Evolutionary conservation across 345 rosid species (phyloP).

Genomic region (Pugionium dolabratum): DNA sequence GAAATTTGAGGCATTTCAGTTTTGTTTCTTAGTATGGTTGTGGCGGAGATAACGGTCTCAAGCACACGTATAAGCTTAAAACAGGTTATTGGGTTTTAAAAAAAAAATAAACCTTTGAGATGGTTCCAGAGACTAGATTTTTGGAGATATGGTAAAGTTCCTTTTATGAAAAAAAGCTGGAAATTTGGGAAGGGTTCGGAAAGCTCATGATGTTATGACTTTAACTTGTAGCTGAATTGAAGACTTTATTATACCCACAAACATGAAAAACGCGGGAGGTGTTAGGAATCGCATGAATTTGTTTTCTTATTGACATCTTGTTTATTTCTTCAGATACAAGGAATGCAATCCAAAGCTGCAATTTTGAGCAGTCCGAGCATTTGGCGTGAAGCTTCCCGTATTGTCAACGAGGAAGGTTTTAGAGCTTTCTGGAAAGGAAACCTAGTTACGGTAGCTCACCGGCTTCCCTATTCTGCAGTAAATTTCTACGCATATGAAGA

Average conservation of each 20-base stretch:
- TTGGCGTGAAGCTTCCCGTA: conserved; percentile 89
- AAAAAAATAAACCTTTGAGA: not conserved
- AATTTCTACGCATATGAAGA: conserved; percentile 83
- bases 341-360: conserved; percentile 81
- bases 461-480: conserved; percentile 87
- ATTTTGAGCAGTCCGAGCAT: conserved; percentile 69
- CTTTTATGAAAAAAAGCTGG: not conserved
- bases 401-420: conserved; percentile 82
- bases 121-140: not conserved
- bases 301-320: conserved; percentile 4
- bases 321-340: conserved; percentile 61
- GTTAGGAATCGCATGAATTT: conserved; percentile 14
- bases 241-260: conserved; percentile 2
- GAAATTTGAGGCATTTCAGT: conserved; percentile 2
- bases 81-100: conserved; percentile 10
- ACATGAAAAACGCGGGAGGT: conserved; percentile 11
- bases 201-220: not conserved
- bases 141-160: not conserved
- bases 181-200: conserved; percentile 10
- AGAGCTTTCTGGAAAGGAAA: conserved; percentile 99
- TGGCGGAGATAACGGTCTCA: not conserved
- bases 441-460: conserved; percentile 89
- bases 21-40: not conserved
- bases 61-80: not conserved
- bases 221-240: not conserved